Base-by-base conservation (phyloP, 1,284 basidiomycete genomes). In the Cryptococcus hybrid region DNA sequence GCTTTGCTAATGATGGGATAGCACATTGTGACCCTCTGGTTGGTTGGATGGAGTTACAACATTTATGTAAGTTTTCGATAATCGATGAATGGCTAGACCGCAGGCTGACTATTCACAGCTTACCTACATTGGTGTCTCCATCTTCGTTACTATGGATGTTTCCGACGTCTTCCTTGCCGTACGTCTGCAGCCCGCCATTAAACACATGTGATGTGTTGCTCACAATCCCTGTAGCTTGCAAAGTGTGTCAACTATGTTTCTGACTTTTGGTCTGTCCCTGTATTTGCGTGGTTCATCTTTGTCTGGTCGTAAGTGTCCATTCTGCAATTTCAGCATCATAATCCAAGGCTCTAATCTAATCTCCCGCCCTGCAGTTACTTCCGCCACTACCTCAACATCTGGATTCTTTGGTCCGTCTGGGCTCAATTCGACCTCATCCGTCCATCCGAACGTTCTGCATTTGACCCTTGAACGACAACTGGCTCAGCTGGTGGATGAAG, bases 61-160 rank as follows among this genome's bases (percentile, higher is more conserved):
- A 64, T 89, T 66, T 91, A 91, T 71, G 63, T 91, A 49, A 67
- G 71, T 47, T 40, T 24, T 24, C 24, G 24, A 24, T 24, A 24
- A 24, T 24, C 24, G 24, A 24, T 24, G 24, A 24, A 24, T 24
- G 24, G 24, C 24, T 24, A 49, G 12, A 5, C 9, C 24, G 9
- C 12, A n/a, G 7, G n/a, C 35, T 6, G 5, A 12, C 43, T 35
- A 13, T 30, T n/a, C 55, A 13, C n/a, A 38, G 47, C 56, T 67
- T 38, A 62, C 15, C 24, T 39, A 7, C 74, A 3, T 18, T 54
- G 95, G 95, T 11, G 92, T 92, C 62, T 89, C 92, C 2, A 85
- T 99, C 34, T 98, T 90, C 69, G 84, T 95, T 70, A 95, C 92
- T 73, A 99, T 98, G 95, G 95, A 99, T 79, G 84, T 95, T 38